Base-by-base conservation (phyloP, 495 filamentous ascomycete genomes). In the Penicillium cosmopolitanum region DNA sequence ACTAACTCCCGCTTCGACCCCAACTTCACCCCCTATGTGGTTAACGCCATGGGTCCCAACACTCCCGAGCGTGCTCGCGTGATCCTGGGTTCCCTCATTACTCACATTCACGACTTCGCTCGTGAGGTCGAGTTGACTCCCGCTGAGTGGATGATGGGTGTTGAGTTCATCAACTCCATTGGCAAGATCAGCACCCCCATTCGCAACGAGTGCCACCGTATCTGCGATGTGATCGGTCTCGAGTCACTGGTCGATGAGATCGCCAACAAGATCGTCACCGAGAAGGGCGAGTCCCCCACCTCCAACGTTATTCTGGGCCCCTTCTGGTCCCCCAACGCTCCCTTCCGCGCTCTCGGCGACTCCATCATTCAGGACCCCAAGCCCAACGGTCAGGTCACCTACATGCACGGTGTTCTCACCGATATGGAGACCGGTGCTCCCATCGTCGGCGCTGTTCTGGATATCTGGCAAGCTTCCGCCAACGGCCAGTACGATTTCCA, bases 401-500 rank as follows among this genome's bases (percentile, higher is more conserved):
- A 77, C 68, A 93, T 94, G 89, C 88, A 92, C 81, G 90, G 90
- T 60, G 76, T 80, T 51, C 82, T 94, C 64, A 78, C 71, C 56
- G 90, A 94, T 75, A 82, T 91, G 67, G 81, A 85, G 53, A 91
- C 90, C 21, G 86, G 86, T 65, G 79, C 84, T 74, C 86, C 86
- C 55, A 87, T 94, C 71, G 82, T 77, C 50, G 74, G 75, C 65
- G 90, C 89, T 66, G 86, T 89, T 55, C 84, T 94, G 68, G 91
- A 95, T 72, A 88, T 93, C 79, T 95, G 91, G 91, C 89, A 95
- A 71, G 89, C 89, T 42, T 88, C 85, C 7, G 81, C 89, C 74
- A 95, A 93, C 79, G 90, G 89, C 68, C 84, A 89, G 70, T 95
- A 95, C 83, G 91, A 95, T 73, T 92, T 92, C 86, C 91, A 95